Base-by-base conservation (phyloP, 495 filamentous ascomycete species). In the Penicillium riverlandense region DNA sequence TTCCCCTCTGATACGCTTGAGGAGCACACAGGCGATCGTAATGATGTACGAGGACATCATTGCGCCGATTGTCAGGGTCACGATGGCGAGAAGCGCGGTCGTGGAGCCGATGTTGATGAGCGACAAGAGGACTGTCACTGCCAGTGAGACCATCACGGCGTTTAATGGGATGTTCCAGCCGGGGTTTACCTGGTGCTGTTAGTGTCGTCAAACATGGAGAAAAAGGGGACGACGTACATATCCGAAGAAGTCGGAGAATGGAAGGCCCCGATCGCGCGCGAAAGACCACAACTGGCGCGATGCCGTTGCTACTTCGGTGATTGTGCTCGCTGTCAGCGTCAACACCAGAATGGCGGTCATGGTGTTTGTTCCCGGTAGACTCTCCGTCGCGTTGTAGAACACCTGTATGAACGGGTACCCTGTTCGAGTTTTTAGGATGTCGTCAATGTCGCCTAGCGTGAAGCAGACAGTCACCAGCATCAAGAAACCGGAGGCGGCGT, bases 261-360 rank as follows among this genome's bases (percentile, higher is more conserved):
- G 79, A 8, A 80, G 56, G 2, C 79, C 78, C 9, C 62, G 49
- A 46, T 81, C 78, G 14, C 78, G 31, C 6, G 76, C 75, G 58
- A 78, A 82, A 4, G 76, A 71, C 68, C 69, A 79, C 1, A 80
- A 63, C 57, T 80, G 78, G 0, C 77, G 66, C 8, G 76, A 79
- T 9, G 75, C 70, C 0, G 77, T 78, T 7, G 78, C 72, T 11
- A 78, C 72, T 43, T 74, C 68, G 41, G 69, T 77, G 42, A 80
- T 69, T 1, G 70, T 69, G 11, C 71, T 72, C 27, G 64, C 69
- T 10, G 70, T 65, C 6, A 74, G 50, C 6, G 75, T 66, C 9
- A 82, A 47, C 6, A 76, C 58, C 28, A 80, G 53, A 15, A 81
- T 67, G 8, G 59, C 61, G 1, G 72, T 75, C 65, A 80, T 70